Conservation (phyloP, 768 basidiomycete genomes). For the Suillus variegatus region DNA sequence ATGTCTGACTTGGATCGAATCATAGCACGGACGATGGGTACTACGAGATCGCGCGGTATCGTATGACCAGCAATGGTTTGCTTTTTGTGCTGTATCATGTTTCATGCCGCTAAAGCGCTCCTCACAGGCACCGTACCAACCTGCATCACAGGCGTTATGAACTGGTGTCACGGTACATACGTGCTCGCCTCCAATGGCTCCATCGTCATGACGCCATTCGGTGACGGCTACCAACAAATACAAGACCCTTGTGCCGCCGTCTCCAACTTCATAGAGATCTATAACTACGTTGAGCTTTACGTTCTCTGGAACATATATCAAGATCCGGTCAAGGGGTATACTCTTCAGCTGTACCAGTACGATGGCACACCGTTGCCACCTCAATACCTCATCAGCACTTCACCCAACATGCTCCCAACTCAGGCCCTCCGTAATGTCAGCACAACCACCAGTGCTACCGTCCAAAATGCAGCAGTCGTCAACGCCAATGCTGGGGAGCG, state of each 20-base stretch:
- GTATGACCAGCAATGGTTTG: slow-evolving; percentile 85
- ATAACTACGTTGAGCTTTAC: slow-evolving; percentile 76
- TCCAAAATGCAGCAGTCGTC: slow-evolving; percentile 16
- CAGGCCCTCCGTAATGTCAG: slow-evolving; percentile 59
- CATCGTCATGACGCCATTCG: slow-evolving; percentile 69
- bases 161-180: slow-evolving; percentile 90
- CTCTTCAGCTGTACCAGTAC: slow-evolving; percentile 76
- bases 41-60: slow-evolving; percentile 91
- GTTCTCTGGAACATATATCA: slow-evolving; percentile 68
- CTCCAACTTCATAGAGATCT: slow-evolving; percentile 85
- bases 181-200: slow-evolving; percentile 73
- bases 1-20: slow-evolving; percentile 7
- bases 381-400: slow-evolving; percentile 60
- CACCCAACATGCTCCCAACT: slow-evolving; percentile 89
- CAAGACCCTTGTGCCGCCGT: slow-evolving; percentile 91
- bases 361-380: slow-evolving; percentile 81
- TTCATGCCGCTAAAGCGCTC: background rate
- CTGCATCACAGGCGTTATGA: slow-evolving; percentile 87
- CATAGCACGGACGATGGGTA: slow-evolving; percentile 67
- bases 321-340: slow-evolving; percentile 61
- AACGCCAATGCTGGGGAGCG: slow-evolving; percentile 27
- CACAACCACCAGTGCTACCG: slow-evolving; percentile 11
- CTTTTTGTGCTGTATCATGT: slow-evolving; percentile 2
- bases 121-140: slow-evolving; percentile 71
- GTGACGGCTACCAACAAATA: slow-evolving; percentile 92